Evolutionary conservation across 768 basidiomycete genomes (phyloP).

Genomic region (Calocera cornea): DNA sequence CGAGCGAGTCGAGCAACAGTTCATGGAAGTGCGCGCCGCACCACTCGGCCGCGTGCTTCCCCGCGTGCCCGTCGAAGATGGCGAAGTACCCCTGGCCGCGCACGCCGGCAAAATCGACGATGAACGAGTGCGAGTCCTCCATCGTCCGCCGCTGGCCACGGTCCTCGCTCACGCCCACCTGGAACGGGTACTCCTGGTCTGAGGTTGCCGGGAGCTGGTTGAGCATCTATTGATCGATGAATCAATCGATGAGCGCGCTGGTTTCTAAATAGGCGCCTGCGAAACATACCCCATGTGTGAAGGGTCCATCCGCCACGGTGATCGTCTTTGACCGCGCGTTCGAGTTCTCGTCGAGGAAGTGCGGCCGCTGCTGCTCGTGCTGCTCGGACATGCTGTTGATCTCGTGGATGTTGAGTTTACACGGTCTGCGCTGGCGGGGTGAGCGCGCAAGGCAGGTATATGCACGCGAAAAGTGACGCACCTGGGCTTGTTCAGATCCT

Average conservation of each 20-base stretch:
- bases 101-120: slow-evolving; percentile 82
- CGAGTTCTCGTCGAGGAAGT: slow-evolving; percentile 16
- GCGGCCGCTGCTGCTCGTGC: neutral
- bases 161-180: slow-evolving; percentile 70
- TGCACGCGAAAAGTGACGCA: neutral
- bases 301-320: slow-evolving; percentile 55
- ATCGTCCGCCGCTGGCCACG: slow-evolving; percentile 82
- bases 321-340: slow-evolving; percentile 75
- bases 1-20: slow-evolving; percentile 36
- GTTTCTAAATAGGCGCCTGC: neutral
- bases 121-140: slow-evolving; percentile 96
- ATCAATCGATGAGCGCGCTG: neutral
- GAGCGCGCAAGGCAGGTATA: neutral
- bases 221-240: slow-evolving; percentile 35
- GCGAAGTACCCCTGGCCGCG: slow-evolving; percentile 97
- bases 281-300: slow-evolving; percentile 58
- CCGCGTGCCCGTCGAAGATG: slow-evolving; percentile 96
- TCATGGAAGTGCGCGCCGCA: slow-evolving; percentile 93
- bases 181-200: slow-evolving; percentile 34
- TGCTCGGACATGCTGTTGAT: slow-evolving; percentile 4
- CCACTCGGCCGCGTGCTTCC: slow-evolving; percentile 98
- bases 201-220: slow-evolving; percentile 63
- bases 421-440: neutral
- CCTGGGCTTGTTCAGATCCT: neutral
- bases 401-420: slow-evolving; percentile 3